These are phyloP conservation scores for Solanum chacoense DNA, from an alignment of 305 asterid genomes.

Conservation along the genomic window DNA sequence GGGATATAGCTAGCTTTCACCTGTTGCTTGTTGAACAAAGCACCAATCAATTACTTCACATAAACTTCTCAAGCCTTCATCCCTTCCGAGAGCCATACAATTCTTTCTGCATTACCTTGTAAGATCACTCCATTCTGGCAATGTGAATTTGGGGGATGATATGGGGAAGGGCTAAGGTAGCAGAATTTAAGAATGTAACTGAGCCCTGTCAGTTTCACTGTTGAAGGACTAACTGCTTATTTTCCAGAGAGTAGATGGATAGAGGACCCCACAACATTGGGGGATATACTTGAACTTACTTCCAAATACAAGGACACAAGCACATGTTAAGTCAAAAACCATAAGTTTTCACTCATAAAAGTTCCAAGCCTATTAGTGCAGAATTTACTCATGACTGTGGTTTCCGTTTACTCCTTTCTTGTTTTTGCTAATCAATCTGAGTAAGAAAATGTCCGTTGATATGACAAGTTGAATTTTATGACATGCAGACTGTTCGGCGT, in stretches of 20 bases:
- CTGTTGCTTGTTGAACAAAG: neutral
- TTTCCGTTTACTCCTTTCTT: neutral
- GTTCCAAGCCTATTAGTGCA: neutral
- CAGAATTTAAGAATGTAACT: neutral
- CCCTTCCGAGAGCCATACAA: neutral
- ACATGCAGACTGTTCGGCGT: constrained; percentile 37
- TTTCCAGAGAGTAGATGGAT: neutral
- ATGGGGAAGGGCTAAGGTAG: neutral
- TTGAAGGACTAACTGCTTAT: neutral
- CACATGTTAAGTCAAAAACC: neutral
- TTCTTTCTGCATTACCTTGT: neutral
- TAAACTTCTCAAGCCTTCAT: neutral
- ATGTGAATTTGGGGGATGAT: neutral
- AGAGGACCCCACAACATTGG: neutral
- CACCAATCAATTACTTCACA: neutral
- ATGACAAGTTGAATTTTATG: neutral
- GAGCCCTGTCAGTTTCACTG: neutral
- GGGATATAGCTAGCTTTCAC: neutral
- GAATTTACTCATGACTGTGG: neutral
- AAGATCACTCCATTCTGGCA: neutral
- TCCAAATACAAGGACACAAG: neutral
- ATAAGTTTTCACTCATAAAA: neutral
- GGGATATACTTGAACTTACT: neutral
- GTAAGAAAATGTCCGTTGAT: neutral
- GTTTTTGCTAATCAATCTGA: neutral